phyloP scores from a whole-genome alignment of 202 grass and related monocot species.

The Panicum hallii region DNA sequence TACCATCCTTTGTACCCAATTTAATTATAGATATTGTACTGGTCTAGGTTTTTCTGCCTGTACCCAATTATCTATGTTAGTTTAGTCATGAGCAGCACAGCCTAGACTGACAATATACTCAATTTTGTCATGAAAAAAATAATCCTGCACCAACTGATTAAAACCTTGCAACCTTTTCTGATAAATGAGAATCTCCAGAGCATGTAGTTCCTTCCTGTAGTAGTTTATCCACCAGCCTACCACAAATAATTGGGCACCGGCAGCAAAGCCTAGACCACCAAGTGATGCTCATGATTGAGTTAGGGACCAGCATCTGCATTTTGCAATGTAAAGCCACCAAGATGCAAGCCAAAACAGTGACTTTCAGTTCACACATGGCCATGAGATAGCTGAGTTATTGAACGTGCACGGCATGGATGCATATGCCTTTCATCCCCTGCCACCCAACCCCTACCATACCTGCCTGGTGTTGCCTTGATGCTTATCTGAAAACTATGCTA shows the following conservation, averaged over 20 bases:
- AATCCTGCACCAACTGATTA: background rate
- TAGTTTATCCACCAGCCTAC: constrained; percentile 26
- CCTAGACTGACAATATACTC: background rate
- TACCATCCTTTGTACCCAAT: background rate
- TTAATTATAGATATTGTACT: constrained; percentile 4
- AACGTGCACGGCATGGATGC: constrained; percentile 18
- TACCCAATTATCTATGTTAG: constrained; percentile 19
- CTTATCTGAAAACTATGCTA: constrained; percentile 34
- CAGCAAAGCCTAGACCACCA: constrained; percentile 35
- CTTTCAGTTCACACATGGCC: constrained; percentile 33
- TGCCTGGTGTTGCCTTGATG: constrained; percentile 20
- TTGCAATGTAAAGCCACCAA: constrained; percentile 30
- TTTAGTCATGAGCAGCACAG: background rate
- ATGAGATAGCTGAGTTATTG: constrained; percentile 42
- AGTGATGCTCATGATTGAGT: background rate
- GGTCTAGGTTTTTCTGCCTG: constrained; percentile 17
- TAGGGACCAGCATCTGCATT: constrained; percentile 22
- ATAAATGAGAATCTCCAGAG: constrained; percentile 32
- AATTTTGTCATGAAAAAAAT: constrained; percentile 23
- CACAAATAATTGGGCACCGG: constrained; percentile 36
- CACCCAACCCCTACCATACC: constrained; percentile 21
- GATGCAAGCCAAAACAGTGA: constrained; percentile 35
- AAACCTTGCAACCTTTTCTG: background rate
- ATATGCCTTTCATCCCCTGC: constrained; percentile 30
- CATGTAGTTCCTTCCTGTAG: constrained; percentile 11